Percentiles rank a stretch among this genome's conserved stretches.
These are phyloP conservation scores for Planoprotostelium fungivorum DNA, from an alignment of 78 protist genomes.

Conservation along the genomic window DNA sequence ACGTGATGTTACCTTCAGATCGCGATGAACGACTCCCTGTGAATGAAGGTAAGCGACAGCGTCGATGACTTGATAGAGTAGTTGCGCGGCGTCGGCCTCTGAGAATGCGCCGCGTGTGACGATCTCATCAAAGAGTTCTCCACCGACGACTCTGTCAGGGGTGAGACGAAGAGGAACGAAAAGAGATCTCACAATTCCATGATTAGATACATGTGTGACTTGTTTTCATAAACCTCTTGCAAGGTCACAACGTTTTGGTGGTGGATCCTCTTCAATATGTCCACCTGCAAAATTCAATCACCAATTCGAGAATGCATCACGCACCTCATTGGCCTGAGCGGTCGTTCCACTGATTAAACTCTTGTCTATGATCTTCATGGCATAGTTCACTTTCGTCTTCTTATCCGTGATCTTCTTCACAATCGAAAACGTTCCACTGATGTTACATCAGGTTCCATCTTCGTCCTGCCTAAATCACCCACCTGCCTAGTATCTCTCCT, in stretches of 20 bases:
- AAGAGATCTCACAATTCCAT: neutral
- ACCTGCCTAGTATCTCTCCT: too few relatives aligned
- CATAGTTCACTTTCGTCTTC: neutral
- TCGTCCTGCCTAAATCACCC: too few relatives aligned
- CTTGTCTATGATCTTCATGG: neutral
- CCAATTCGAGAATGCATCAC: neutral
- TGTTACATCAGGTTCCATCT: too few relatives aligned
- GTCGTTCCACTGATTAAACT: neutral
- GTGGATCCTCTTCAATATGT: neutral
- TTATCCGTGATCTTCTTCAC: neutral
- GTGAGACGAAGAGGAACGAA: neutral
- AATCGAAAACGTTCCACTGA: neutral
- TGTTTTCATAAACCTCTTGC: neutral
- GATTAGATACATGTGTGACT: neutral
- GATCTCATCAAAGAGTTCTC: conserved; percentile 82
- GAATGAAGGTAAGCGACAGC: conserved; percentile 72
- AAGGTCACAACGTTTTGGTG: neutral
- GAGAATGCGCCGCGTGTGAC: conserved; percentile 61
- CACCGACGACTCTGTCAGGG: conserved; percentile 57
- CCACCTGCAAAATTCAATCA: neutral
- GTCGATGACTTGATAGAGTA: conserved; percentile 49
- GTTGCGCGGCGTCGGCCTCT: conserved; percentile 64
- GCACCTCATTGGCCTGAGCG: neutral
- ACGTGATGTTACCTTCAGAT: conserved; percentile 53
- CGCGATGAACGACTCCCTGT: conserved; percentile 79